Base-by-base conservation (phyloP, 1,139 yeast species). In the Nakaseomyces glabratus region DNA sequence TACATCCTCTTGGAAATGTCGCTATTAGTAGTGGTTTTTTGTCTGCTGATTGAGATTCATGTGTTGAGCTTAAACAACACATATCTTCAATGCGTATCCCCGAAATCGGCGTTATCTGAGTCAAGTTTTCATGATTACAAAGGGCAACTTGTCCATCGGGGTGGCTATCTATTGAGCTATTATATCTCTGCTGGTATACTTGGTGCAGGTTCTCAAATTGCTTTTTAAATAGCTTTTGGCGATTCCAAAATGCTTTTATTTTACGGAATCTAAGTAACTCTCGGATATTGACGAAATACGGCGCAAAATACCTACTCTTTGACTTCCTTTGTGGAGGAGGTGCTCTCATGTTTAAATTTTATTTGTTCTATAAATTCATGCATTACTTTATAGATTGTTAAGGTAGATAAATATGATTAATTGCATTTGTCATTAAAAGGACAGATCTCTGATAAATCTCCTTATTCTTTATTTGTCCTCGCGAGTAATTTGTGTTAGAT, bases 291-390 rank as follows among this genome's bases (percentile, higher is more conserved):
- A 26, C 39, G 35, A 7, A 38, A 20, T 32, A 28, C 34, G 26
- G 38, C 39, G 34, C 42, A 40, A 20, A 44, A 26, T 28, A 20
- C 46, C 39, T 11, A 17, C 47, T 35, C 24, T 37, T 50, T 1
- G 58, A 48, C 26, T 39, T 48, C 34, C 58, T 45, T 9, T 53
- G 53, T 4, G 47, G 46, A 5, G 60, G 60, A 23, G 57, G 57
- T 8, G 56, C 58, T 36, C 58, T 50, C 60, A 55, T 55, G n/a
- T n/a, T n/a, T n/a, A n/a, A n/a, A n/a, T n/a, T n/a, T n/a, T n/a
- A n/a, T n/a, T n/a, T n/a, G n/a, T n/a, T n/a, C n/a, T n/a, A n/a
- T n/a, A n/a, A n/a, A n/a, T n/a, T n/a, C n/a, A n/a, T n/a, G n/a
- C n/a, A n/a, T n/a, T n/a, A n/a, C n/a, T n/a, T n/a, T n/a, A n/a